Conservation (phyloP, 2,329 filamentous ascomycete genomes). For the Hymenoscyphus fructigenus region DNA sequence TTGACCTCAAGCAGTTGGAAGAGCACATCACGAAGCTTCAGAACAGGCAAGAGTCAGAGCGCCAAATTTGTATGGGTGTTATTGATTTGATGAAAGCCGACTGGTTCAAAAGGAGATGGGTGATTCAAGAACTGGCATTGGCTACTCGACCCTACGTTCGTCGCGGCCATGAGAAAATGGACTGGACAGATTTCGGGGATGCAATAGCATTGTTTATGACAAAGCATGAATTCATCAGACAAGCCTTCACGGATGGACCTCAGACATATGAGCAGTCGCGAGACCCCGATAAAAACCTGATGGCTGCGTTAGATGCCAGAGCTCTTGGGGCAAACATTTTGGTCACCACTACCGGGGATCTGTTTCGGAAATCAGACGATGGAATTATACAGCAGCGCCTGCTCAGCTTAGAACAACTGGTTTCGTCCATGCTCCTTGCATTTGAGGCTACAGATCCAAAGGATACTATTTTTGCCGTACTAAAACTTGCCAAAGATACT, state of each 20-base stretch:
- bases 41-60: not conserved
- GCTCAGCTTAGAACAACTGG: conserved; percentile 20
- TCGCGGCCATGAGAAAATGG: conserved; percentile 27
- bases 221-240: not conserved
- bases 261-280: not conserved
- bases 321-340: conserved; percentile 24
- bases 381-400: conserved; percentile 21
- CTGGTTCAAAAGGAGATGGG: conserved; percentile 42
- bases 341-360: conserved; percentile 18
- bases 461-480: conserved; percentile 25
- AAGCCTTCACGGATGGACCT: not conserved
- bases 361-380: conserved; percentile 22
- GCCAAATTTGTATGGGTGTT: not conserved
- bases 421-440: conserved; percentile 21
- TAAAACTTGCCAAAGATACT: conserved; percentile 24
- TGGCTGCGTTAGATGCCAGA: not conserved
- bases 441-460: conserved; percentile 24
- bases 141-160: conserved; percentile 36
- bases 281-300: not conserved
- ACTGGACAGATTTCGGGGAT: not conserved
- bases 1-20: not conserved
- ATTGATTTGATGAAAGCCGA: not conserved
- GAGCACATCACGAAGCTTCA: not conserved
- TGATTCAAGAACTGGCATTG: conserved; percentile 42
- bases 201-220: conserved; percentile 1